A percentile compares a stretch with the other conserved stretches of the same genome.
Evolutionary conservation across 371 early-diverging fungal species (phyloP).

Genomic region (Mucor lusitanicus): DNA sequence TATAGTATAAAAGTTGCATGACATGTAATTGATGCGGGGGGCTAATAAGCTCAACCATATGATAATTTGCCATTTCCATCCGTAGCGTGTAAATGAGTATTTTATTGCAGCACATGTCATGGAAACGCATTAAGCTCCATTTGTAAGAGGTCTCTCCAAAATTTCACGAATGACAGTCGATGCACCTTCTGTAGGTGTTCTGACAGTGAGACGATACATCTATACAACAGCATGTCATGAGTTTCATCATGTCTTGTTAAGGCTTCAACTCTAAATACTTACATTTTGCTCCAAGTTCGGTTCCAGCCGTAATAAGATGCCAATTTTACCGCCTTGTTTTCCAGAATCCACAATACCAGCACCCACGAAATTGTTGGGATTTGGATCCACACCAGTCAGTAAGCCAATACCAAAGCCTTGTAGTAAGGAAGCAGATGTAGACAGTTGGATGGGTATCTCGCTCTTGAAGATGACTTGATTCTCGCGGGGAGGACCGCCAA

Average conservation of each 20-base stretch:
- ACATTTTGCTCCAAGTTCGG: conserved; percentile 88
- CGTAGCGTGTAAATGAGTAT: neutral
- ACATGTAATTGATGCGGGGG: too few relatives aligned
- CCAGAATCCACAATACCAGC: conserved; percentile 84
- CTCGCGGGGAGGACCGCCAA: conserved; percentile 86
- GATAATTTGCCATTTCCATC: too few relatives aligned
- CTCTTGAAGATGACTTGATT: conserved; percentile 70
- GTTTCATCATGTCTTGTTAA: too few relatives aligned
- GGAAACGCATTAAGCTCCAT: conserved; percentile 4
- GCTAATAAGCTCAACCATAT: neutral
- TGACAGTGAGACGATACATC: conserved; percentile 90
- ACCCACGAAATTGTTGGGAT: conserved; percentile 85
- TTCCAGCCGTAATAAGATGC: conserved; percentile 89
- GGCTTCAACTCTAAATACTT: too few relatives aligned
- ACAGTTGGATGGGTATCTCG: conserved; percentile 57
- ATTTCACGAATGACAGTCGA: conserved; percentile 57
- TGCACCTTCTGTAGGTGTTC: conserved; percentile 85
- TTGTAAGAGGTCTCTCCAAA: conserved; percentile 34
- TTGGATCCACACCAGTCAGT: conserved; percentile 85
- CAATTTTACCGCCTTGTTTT: conserved; percentile 77
- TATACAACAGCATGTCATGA: conserved; percentile 34
- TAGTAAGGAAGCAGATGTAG: conserved; percentile 51
- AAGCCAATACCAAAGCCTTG: conserved; percentile 72
- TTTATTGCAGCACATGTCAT: neutral
- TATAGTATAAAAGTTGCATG: neutral